Conservation (phyloP, 768 basidiomycete genomes). For the Boletus sensibilis region DNA sequence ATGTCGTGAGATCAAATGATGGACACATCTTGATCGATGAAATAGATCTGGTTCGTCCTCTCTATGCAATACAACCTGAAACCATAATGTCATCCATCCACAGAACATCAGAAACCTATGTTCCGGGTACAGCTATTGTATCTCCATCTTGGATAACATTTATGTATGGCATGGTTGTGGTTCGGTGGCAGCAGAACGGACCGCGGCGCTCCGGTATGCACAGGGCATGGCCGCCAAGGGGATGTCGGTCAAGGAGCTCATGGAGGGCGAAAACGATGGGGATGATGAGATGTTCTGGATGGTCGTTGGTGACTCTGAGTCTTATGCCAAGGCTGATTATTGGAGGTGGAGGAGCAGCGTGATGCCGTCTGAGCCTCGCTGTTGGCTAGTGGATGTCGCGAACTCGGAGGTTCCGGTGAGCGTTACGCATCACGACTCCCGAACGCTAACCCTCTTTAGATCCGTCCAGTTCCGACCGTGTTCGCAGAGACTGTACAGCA, state of each 20-base stretch:
- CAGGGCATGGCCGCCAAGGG: conserved; percentile 41
- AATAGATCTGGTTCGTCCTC: conserved; percentile 55
- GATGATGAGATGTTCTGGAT: conserved; percentile 85
- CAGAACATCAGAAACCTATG: conserved; percentile 69
- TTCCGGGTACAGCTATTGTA: conserved; percentile 81
- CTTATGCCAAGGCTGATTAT: conserved; percentile 75
- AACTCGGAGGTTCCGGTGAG: conserved; percentile 43
- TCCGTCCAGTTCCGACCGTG: conserved; percentile 45
- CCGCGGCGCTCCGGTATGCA: conserved; percentile 64
- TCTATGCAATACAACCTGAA: neutral
- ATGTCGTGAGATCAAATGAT: conserved; percentile 54
- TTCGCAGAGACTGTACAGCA: conserved; percentile 38
- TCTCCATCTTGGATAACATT: conserved; percentile 64
- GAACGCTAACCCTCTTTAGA: conserved; percentile 35
- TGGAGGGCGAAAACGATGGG: conserved; percentile 60
- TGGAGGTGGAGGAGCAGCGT: conserved; percentile 68
- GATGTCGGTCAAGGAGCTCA: conserved; percentile 50
- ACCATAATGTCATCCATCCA: conserved; percentile 2
- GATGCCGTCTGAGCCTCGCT: conserved; percentile 43
- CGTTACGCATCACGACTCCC: neutral
- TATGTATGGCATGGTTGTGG: conserved; percentile 86
- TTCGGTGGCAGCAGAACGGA: conserved; percentile 54
- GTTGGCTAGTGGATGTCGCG: conserved; percentile 57
- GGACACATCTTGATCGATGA: conserved; percentile 67
- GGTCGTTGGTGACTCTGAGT: conserved; percentile 68